Evolutionary conservation across 169 alveolate species (phyloP), one percentile per base, ranked within the genome.

Genomic region (Plasmodium reichenowi): DNA sequence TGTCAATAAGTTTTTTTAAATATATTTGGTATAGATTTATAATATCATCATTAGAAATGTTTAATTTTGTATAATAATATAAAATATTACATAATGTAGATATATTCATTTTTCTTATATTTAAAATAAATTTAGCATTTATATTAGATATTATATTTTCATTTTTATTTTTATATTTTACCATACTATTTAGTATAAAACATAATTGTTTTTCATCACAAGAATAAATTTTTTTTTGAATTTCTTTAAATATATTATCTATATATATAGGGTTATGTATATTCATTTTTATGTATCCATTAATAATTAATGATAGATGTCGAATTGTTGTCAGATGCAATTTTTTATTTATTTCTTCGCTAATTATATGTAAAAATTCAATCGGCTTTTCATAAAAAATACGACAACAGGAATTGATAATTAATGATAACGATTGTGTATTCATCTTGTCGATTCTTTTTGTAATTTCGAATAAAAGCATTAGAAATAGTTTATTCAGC

Each of bases 131-230:
- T 48, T 83, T 83, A 26, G 74, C 47, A 48, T 58, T 83, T 63
- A 83, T 5, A 3, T 70, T 66, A 7, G 48, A 45, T 50, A 78
- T 15, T 45, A 78, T 45, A 38, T 59, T 29, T 22, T 63, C 47
- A 22, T 70, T 78, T 29, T 59, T 63, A 13, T 60, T 29, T n/a
- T 47, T 60, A 8, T 68, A 83, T 20, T 83, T 70, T 2, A 58
- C 71, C 56, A 83, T 83, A 15, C 91, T 63, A 17, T 74, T 68
- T 48, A 83, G 54, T 17, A 83, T 83, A 50, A 83, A 83, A 29
- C 86, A 13, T 10, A 83, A 54, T 63, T 70, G 91, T 29, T 83
- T 83, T 47, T 83, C 91, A 83, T 83, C 91, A 73, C 91, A 83
- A 0, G 86, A 83, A 22, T 32, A 73, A 4, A 83, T 45, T 48